These are phyloP conservation scores for Gentiana macrophylla DNA, from an alignment of 257 asterid genomes.

Conservation along the genomic window DNA sequence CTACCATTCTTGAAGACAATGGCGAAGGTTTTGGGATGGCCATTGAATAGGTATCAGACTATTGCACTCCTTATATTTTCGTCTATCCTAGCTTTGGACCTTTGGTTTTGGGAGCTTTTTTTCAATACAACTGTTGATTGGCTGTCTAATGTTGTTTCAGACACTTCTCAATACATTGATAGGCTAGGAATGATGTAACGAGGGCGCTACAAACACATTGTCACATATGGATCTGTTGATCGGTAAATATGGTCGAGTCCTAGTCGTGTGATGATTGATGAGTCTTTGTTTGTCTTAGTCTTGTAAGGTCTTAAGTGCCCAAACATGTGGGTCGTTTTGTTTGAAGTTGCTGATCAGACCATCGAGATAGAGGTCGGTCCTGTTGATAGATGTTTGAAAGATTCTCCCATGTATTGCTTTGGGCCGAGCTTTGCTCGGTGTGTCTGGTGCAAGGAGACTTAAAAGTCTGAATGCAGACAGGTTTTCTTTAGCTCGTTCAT, in stretches of 20 bases:
- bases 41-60: conserved; percentile 72
- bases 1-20: conserved; percentile 50
- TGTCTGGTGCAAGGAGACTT: too few species aligned
- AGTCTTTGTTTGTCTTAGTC: background rate
- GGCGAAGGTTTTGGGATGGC: conserved; percentile 70
- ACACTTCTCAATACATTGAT: conserved; percentile 30
- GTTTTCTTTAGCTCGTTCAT: too few species aligned
- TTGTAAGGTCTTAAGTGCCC: background rate
- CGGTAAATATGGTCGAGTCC: too few species aligned
- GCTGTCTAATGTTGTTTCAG: conserved; percentile 43
- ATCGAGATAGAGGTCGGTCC: too few species aligned
- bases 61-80: conserved; percentile 81
- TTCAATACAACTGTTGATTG: conserved; percentile 62
- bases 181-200: conserved; percentile 25
- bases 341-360: too few species aligned
- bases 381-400: conserved; percentile 1
- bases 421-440: too few species aligned
- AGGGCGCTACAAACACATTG: background rate
- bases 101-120: conserved; percentile 88
- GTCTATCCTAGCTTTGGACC: conserved; percentile 84
- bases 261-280: background rate
- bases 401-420: background rate
- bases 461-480: too few species aligned
- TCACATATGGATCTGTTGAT: too few species aligned
- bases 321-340: too few species aligned